Conservation (phyloP, 257 asterid species). For the Nicotiana undulata region DNA sequence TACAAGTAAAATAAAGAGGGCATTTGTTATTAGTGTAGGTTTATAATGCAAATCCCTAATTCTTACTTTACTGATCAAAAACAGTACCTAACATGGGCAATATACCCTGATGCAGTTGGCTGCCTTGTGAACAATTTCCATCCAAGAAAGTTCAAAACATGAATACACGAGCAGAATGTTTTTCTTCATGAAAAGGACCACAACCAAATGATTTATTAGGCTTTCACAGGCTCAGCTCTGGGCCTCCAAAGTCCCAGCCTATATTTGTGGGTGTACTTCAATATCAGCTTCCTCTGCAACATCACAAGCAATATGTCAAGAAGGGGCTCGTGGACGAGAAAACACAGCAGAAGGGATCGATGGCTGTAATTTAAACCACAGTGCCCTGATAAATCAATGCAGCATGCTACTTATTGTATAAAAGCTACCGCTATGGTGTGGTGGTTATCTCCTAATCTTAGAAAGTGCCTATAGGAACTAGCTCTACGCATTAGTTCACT, state of each 20-base stretch:
- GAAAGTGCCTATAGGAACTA: neutral
- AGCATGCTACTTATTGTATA: neutral
- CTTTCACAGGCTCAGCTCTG: conserved; percentile 41
- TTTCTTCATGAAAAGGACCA: neutral
- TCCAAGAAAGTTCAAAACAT: no score
- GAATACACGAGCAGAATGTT: no score
- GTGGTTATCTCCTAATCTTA: neutral
- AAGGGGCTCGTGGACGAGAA: neutral
- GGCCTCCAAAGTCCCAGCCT: conserved; percentile 97
- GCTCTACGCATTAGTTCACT: neutral
- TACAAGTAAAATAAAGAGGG: neutral
- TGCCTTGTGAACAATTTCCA: no score
- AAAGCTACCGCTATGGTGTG: neutral
- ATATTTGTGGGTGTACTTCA: conserved; percentile 80
- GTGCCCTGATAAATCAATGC: neutral
- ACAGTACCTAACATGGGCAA: no score
- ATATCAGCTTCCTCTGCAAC: conserved; percentile 78
- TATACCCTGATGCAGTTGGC: no score
- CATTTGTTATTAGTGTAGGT: neutral
- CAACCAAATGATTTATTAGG: conserved; percentile 18
- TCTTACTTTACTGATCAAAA: neutral
- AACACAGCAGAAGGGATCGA: neutral
- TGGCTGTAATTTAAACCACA: neutral
- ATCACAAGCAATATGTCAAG: neutral
- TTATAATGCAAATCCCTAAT: neutral